phyloP scores from a whole-genome alignment of 2,329 filamentous ascomycete species.

The Juglanconis sp. region DNA sequence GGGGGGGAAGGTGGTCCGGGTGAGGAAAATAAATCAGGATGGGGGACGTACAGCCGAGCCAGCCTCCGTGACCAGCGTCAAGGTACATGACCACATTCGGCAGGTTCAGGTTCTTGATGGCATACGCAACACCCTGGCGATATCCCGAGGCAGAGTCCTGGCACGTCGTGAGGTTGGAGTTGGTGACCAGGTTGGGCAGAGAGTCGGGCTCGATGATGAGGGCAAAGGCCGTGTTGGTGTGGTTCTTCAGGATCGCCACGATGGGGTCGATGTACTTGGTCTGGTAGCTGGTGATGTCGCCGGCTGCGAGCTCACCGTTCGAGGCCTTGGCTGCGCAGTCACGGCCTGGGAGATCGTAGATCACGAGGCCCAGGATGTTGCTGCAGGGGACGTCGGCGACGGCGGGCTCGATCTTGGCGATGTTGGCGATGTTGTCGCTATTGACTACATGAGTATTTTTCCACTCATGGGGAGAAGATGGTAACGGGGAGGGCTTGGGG shows the following conservation, averaged over 20 bases:
- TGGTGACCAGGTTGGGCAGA: conserved; percentile 61
- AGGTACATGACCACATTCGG: conserved; percentile 62
- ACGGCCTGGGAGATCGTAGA: conserved; percentile 62
- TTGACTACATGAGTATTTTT: neutral
- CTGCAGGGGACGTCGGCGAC: conserved; percentile 34
- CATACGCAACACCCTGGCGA: conserved; percentile 53
- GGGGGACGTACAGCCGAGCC: conserved; percentile 51
- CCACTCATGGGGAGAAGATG: neutral
- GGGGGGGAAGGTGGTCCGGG: neutral
- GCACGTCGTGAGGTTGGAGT: conserved; percentile 52
- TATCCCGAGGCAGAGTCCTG: conserved; percentile 52
- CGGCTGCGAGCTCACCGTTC: conserved; percentile 59
- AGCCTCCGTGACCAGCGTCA: conserved; percentile 62
- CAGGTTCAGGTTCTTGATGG: conserved; percentile 48
- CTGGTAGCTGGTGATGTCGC: conserved; percentile 43
- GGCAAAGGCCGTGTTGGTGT: conserved; percentile 47
- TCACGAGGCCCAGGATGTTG: conserved; percentile 47
- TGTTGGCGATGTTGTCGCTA: conserved; percentile 37
- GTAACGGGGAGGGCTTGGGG: too few relatives aligned
- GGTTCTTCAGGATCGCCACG: conserved; percentile 46
- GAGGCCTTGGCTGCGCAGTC: conserved; percentile 62
- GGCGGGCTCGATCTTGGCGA: conserved; percentile 34
- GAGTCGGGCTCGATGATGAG: conserved; percentile 57
- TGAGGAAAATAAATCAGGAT: neutral
- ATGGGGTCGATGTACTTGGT: conserved; percentile 45